A percentile compares a stretch with the other conserved stretches of the same genome.
These are phyloP conservation scores for Curvularia sp. DNA, from an alignment of 2,329 filamentous ascomycete genomes.

Conservation along the genomic window DNA sequence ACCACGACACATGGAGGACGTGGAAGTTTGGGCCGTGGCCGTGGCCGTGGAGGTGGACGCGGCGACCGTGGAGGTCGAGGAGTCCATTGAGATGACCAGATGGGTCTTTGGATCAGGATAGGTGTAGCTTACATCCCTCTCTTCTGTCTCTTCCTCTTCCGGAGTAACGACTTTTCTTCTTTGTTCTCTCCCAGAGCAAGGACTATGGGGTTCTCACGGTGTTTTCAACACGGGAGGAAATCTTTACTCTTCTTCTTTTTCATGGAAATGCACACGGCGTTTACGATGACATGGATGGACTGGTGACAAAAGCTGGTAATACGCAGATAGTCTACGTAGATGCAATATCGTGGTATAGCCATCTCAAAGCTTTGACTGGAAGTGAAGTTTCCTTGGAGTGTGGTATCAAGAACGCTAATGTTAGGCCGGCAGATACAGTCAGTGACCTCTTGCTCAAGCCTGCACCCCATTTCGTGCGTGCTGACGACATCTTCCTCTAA, in stretches of 20 bases:
- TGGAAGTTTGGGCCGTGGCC: constrained; percentile 3
- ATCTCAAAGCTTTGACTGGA: not conserved
- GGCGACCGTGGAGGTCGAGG: constrained; percentile 3
- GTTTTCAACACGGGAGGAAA: not conserved
- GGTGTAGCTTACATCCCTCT: not conserved
- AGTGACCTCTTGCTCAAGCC: no score
- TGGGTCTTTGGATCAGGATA: not conserved
- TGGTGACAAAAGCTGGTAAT: not conserved
- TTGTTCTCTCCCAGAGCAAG: not conserved
- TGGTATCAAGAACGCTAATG: not conserved
- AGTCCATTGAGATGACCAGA: not conserved
- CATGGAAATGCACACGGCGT: not conserved
- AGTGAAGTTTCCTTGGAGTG: not conserved
- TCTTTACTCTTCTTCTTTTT: not conserved
- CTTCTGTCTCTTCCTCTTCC: not conserved
- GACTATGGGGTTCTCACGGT: not conserved
- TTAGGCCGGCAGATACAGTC: not conserved
- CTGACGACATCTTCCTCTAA: no score
- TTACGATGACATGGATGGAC: not conserved
- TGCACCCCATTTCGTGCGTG: not conserved
- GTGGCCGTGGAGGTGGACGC: not conserved
- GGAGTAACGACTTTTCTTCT: no score
- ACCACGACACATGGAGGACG: not conserved
- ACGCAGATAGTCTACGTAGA: not conserved
- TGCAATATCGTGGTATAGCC: not conserved